These are phyloP conservation scores for Pulveroboletus ravenelii DNA, from an alignment of 768 basidiomycete species.

Conservation along the genomic window DNA sequence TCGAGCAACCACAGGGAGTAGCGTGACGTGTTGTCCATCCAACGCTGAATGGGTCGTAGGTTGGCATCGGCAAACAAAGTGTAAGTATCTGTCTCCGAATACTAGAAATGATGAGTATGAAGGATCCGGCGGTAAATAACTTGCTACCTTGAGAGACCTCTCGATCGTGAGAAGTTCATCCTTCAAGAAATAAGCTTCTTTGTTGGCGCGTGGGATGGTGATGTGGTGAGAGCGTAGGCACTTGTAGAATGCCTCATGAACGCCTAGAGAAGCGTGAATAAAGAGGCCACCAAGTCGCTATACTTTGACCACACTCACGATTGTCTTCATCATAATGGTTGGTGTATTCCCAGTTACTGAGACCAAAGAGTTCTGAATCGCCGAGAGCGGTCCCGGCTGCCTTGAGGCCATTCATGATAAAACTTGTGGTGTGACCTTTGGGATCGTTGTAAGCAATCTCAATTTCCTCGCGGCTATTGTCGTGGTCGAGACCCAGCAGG, in stretches of 20 bases:
- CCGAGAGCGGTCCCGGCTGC: slow-evolving; percentile 67
- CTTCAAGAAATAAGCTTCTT: slow-evolving; percentile 50
- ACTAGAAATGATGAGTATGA: slow-evolving; percentile 43
- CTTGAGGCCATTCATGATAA: slow-evolving; percentile 83
- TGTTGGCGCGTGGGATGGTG: slow-evolving; percentile 41
- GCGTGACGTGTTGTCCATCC: slow-evolving; percentile 65
- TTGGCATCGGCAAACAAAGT: slow-evolving; percentile 68
- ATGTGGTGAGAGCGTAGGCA: slow-evolving; percentile 60
- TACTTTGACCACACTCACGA: slow-evolving; percentile 32
- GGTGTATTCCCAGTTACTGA: slow-evolving; percentile 73
- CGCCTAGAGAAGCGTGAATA: slow-evolving; percentile 41
- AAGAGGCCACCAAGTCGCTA: neutral
- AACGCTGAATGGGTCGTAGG: slow-evolving; percentile 80
- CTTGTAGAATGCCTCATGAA: slow-evolving; percentile 81
- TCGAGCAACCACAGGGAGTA: slow-evolving; percentile 93
- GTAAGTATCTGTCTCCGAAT: slow-evolving; percentile 66
- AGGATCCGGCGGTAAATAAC: neutral
- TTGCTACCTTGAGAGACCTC: slow-evolving; percentile 74
- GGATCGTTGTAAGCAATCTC: slow-evolving; percentile 85
- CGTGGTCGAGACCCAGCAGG: slow-evolving; percentile 87
- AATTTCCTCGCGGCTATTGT: slow-evolving; percentile 63
- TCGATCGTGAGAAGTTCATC: slow-evolving; percentile 85
- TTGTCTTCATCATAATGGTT: slow-evolving; percentile 51
- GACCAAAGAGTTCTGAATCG: slow-evolving; percentile 56
- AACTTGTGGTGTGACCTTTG: slow-evolving; percentile 63